phyloP scores from a whole-genome alignment of 805 yeast species.

The Candida ponderosae region DNA sequence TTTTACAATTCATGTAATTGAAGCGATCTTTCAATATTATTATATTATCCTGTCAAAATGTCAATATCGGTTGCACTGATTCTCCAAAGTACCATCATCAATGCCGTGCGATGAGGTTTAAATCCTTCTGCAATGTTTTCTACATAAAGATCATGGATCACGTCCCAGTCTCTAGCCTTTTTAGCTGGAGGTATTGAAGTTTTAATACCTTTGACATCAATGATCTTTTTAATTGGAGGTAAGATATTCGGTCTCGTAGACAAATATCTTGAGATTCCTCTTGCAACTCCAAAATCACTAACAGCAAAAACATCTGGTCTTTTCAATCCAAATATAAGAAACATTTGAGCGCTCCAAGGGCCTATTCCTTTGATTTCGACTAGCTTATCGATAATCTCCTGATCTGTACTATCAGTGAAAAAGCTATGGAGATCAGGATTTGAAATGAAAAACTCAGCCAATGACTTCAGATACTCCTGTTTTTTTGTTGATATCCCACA shows the following conservation, averaged over 20 bases:
- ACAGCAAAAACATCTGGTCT: constrained; percentile 65
- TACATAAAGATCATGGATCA: constrained; percentile 51
- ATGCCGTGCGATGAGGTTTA: constrained; percentile 57
- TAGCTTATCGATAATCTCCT: constrained; percentile 40
- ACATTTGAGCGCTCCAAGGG: constrained; percentile 88
- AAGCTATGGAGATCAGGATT: constrained; percentile 19
- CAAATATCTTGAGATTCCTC: constrained; percentile 68
- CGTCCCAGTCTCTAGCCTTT: constrained; percentile 56
- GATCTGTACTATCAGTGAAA: constrained; percentile 30
- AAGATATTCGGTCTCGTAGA: constrained; percentile 42
- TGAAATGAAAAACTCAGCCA: constrained; percentile 41
- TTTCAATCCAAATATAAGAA: constrained; percentile 59
- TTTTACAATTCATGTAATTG: no score
- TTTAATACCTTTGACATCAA: constrained; percentile 28
- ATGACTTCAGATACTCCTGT: constrained; percentile 49
- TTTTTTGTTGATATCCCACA: constrained; percentile 70
- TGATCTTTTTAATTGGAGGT: constrained; percentile 32
- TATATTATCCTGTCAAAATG: constrained; percentile 21
- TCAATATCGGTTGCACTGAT: constrained; percentile 50
- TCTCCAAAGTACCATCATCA: constrained; percentile 73
- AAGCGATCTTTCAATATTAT: not conserved
- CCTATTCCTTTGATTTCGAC: constrained; percentile 65
- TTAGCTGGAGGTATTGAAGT: constrained; percentile 26
- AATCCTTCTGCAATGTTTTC: constrained; percentile 49
- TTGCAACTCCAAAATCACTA: constrained; percentile 77